phyloP scores from a whole-genome alignment of 1,139 yeast species.

The Candida sanyaensis region DNA sequence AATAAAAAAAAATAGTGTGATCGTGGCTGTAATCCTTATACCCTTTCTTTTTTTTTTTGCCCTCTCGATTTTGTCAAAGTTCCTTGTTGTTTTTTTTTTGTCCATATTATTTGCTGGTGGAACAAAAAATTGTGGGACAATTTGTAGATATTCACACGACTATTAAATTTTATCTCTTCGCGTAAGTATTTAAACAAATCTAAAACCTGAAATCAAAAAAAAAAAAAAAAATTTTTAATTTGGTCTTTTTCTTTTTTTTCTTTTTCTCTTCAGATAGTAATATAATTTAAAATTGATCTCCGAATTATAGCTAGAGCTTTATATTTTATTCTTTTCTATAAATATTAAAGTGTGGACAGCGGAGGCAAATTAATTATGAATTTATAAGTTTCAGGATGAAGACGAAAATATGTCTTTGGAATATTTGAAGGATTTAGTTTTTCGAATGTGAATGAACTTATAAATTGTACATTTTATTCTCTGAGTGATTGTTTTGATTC shows the following conservation, averaged over 20 bases:
- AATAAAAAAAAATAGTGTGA: neutral
- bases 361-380: constrained; percentile 47
- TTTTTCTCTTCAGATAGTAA: constrained; percentile 26
- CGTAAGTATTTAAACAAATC: too few relatives aligned
- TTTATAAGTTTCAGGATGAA: neutral
- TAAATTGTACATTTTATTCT: constrained; percentile 1
- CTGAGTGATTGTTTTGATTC: too few relatives aligned
- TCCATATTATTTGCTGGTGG: neutral
- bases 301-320: constrained; percentile 61
- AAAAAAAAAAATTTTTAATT: constrained; percentile 2
- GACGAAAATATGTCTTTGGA: neutral
- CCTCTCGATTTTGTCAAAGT: too few relatives aligned
- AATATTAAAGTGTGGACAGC: constrained; percentile 69
- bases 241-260: constrained; percentile 10
- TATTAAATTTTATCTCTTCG: neutral
- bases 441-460: neutral
- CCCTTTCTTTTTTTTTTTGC: too few relatives aligned
- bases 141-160: constrained; percentile 4
- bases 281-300: constrained; percentile 31
- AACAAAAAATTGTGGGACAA: neutral
- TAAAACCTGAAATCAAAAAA: neutral
- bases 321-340: constrained; percentile 33
- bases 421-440: neutral
- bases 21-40: neutral
- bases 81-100: neutral